Base-by-base conservation (phyloP, 495 filamentous ascomycete genomes). In the Penicillium paxilli region DNA sequence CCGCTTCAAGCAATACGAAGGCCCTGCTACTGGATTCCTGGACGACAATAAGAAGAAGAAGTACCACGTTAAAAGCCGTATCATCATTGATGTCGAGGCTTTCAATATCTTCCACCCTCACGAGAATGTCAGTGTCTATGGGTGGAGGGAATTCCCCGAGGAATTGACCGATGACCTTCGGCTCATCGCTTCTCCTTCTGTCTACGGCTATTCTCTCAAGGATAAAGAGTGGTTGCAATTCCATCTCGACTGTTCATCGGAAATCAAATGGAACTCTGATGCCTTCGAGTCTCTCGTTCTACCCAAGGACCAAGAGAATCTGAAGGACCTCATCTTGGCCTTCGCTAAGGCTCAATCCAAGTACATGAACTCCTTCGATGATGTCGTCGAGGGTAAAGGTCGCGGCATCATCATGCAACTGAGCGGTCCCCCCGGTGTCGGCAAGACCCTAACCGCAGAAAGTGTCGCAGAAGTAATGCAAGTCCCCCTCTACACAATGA, bases 1-100 rank as follows among this genome's bases (percentile, higher is more conserved):
- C 37, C 79, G 85, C 57, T 87, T 87, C 71, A 84, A 80, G 58
- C 64, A 74, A 7, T 88, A 87, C 60, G 67, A 77, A 19, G 86
- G 83, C 19, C 58, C 77, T 35, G 76, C 67, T 5, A 68, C 74
- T 59, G 69, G 59, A 14, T 56, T 62, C 3, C 32, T 58, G 28
- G 44, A 55, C 14, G 41, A 60, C 17, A 41, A 71, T 2, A 56
- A 74, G 37, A 14, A 22, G 1, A 63, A 73, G 51, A 74, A 76
- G 30, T 79, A 76, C 54, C 73, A 72, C 44, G 69, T 86, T 52
- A 77, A 79, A 42, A 74, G 77, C 44, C 75, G 82, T 14, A 73
- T 85, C 33, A 78, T 86, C 51, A 74, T 84, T 28, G 83, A 85
- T 52, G 69, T 74, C 0, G 72, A 70, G n/a, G 69, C 63, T 12